Base-by-base conservation (phyloP, 2,329 filamentous ascomycete species). In the Plectosphaerella plurivora region DNA sequence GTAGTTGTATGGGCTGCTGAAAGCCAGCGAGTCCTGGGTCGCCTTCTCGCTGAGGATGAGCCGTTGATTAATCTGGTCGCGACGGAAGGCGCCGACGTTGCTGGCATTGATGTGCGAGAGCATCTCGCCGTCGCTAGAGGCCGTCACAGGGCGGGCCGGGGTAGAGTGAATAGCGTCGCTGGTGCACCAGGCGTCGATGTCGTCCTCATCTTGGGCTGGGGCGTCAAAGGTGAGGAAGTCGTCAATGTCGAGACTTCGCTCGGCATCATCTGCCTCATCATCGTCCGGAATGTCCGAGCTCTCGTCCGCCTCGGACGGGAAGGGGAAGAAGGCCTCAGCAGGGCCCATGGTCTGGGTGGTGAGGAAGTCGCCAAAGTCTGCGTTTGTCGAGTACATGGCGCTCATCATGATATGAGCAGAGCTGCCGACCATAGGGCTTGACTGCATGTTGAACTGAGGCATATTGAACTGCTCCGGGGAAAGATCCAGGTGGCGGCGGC, bases 341-440 rank as follows among this genome's bases (percentile, higher is more conserved):
- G 88, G 86, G 1, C 87, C 88, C 62, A 89, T 77, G n/a, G 83
- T 77, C 62, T 88, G 84, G 5, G 81, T 82, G 57, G 79, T 79
- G 67, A 83, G 72, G 53, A 78, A 78, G 60, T 82, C 78, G 42
- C 76, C 78, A 59, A 81, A 79, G 15, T 28, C 48, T 0, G 77
- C 75, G 55, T 77, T 77, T 51, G 73, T 74, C 2, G 78, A 79
- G 51, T 84, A 78, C 71, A 91, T 84, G 60, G 85, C 86, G 47
- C 86, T 86, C 72, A 92, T 84, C 88, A 92, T 91, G 58, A 92
- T 78, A 54, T 90, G 88, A 52, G 85, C 84, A 16, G 84, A 82
- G 54, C 87, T 85, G 64, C 77, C 83, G 55, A 87, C 71, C 62
- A 88, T 82, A 15, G 86, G 83, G 0, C 75, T 75, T 4, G 73